Base-by-base conservation (phyloP, 192 early-diverging fungal genomes). In the Chytriomyces sp. region DNA sequence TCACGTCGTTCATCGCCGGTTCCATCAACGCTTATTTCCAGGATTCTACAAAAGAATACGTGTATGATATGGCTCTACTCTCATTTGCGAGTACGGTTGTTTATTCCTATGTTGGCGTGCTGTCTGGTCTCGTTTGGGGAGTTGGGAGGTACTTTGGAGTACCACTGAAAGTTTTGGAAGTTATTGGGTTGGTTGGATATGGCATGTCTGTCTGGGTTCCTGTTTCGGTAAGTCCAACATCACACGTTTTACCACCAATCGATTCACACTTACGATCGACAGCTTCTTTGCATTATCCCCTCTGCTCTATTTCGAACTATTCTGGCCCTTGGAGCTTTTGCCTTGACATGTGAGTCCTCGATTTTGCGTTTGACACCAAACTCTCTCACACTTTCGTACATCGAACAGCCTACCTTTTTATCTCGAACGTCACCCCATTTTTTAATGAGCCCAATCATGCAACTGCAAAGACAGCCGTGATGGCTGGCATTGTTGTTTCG, bases 171-270 rank as follows among this genome's bases (percentile, higher is more conserved):
- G 77, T 99, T n/a, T 73, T 99, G 32, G 93, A 97, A 77, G 86
- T 93, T 64, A 57, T 95, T 32, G 87, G 90, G 64, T 82, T 96
- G 30, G 96, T 94, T 75, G 98, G 96, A 17, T 99, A 99, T 76
- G 89, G 88, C 3, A 79, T 98, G 79, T 86, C 93, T 6, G 82
- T 96, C 52, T 99, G 96, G 96, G 88, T 99, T 54, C 96, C 94
- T 5, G 89, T 94, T 36, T 89, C 94, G 32, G 90, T 92, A 79
- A 71, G 82, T 70, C 19, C 54, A 28, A 33, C 2, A 26, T 39
- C 4, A 5, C 1, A n/a, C 3, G 36, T 60, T 30, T 52, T 44
- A 62, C 56, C 3, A 44, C 3, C 7, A 30, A 38, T 59, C 32
- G 53, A 41, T 52, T 52, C 12, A 28, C 36, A 41, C 64, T 62